Base-by-base conservation (phyloP, 257 asterid genomes). In the Capsicum chinense region DNA sequence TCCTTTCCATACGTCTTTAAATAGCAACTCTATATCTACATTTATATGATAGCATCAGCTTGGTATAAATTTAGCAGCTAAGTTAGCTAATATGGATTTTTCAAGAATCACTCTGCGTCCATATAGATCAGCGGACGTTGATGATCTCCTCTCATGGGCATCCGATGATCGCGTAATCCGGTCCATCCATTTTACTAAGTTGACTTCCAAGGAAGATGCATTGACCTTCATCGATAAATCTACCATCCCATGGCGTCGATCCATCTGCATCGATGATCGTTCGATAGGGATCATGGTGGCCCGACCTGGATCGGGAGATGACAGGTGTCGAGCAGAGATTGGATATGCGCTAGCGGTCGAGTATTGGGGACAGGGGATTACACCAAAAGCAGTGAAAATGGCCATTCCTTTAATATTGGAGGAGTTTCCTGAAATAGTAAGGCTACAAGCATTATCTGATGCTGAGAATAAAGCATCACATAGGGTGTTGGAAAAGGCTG, bases 161-260 rank as follows among this genome's bases (percentile, higher is more conserved):
- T 92, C 91, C 10, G 92, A 92, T 63, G 94, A 92, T 80, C 86
- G 90, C 39, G 91, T 92, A 9, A 91, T 87, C 0, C 62, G 50
- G 5, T 74, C 66, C 70, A 73, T 83, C 80, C 64, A 86, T 57
- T 87, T 89, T 90, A 87, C 68, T 37, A 84, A 93, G 1, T 15
- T 91, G 83, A 78, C 89, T 16, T 87, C 93, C 12, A 87, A 73
- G 80, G 88, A 91, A 7, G 92, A 90, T 21, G 90, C 94, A 8
- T 37, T 73, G 78, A 82, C 82, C 62, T 92, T 91, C 91, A 88
- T 92, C 86, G 14, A 80, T 17, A 86, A 90, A 10, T 66, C 81
- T 0, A 87, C 89, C 17, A 91, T 89, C 33, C 95, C 94, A 0
- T 91, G 94, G 94, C 89, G 88, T 3, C 85, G 92, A 57, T 86